Evolutionary conservation across 345 rosid species (phyloP).

Genomic region (Eucalyptus curtisii): DNA sequence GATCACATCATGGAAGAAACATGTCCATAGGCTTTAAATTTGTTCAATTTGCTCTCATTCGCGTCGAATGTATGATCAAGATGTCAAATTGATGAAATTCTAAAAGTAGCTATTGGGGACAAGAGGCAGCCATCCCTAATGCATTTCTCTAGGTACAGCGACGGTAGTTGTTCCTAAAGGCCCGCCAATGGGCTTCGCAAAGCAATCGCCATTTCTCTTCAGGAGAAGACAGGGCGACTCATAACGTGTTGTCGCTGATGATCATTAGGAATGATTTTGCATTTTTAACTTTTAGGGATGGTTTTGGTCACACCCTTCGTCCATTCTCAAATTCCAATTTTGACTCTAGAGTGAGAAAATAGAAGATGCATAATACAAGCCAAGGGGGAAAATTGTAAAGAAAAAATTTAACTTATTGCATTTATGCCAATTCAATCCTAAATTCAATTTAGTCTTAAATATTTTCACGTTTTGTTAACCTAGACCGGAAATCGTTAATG

Average conservation of each 20-base stretch:
- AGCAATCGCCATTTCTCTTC: neutral
- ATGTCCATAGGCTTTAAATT: neutral
- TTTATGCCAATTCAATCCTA: no score
- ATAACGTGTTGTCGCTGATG: no score
- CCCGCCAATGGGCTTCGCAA: neutral
- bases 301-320: neutral
- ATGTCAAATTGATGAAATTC: neutral
- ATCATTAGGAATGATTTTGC: no score
- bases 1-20: neutral
- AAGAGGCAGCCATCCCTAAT: neutral
- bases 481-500: fast-evolving
- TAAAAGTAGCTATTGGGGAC: neutral
- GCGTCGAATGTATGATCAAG: neutral
- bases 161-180: neutral
- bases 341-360: neutral
- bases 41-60: neutral
- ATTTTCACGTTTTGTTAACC: neutral
- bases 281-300: neutral
- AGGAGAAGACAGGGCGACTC: neutral
- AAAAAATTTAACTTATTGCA: no score
- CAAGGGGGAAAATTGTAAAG: neutral
- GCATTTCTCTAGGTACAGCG: neutral
- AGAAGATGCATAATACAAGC: neutral
- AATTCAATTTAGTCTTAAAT: no score
- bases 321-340: neutral